A percentile compares a stretch with the other conserved stretches of the same genome.
These are phyloP conservation scores for Sporothrix protearum DNA, from an alignment of 2,329 filamentous ascomycete species.

Conservation along the genomic window DNA sequence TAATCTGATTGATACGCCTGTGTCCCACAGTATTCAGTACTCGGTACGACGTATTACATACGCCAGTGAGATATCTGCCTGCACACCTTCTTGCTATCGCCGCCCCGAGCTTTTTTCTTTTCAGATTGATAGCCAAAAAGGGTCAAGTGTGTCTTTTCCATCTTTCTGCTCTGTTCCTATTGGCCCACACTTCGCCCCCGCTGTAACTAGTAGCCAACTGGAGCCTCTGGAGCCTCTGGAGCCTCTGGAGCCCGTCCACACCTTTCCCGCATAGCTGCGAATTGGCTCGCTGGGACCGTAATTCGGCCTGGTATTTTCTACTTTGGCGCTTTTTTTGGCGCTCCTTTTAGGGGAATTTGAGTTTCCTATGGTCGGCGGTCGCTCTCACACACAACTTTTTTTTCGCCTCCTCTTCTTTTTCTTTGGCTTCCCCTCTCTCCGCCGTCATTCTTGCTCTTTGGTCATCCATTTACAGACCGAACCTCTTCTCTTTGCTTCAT, in stretches of 20 bases:
- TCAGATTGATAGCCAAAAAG: slow-evolving; percentile 10
- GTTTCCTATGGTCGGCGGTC: not conserved
- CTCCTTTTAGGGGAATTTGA: not conserved
- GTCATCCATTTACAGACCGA: not conserved
- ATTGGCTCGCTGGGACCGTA: not conserved
- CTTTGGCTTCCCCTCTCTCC: not conserved
- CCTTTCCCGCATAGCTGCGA: slow-evolving; percentile 7
- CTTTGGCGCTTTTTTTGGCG: not conserved
- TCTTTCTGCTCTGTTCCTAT: slow-evolving; percentile 23
- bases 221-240: not conserved
- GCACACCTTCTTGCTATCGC: slow-evolving; percentile 15
- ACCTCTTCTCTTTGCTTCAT: not conserved
- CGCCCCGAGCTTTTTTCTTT: slow-evolving; percentile 20
- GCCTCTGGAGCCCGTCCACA: not conserved
- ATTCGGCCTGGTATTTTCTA: slow-evolving; percentile 7
- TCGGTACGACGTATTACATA: too few species aligned
- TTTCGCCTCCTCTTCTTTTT: slow-evolving; percentile 12
- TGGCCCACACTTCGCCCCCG: slow-evolving; percentile 3
- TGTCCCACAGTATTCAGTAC: too few species aligned
- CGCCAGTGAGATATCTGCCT: not conserved
- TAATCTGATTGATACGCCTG: slow-evolving; percentile 18
- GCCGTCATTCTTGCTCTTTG: slow-evolving; percentile 11
- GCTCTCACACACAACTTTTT: slow-evolving; percentile 16
- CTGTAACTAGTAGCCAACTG: not conserved
- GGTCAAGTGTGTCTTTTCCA: slow-evolving; percentile 4